Conservation (phyloP, 164 flowering plant species). For the Magnolia changhungtana region DNA sequence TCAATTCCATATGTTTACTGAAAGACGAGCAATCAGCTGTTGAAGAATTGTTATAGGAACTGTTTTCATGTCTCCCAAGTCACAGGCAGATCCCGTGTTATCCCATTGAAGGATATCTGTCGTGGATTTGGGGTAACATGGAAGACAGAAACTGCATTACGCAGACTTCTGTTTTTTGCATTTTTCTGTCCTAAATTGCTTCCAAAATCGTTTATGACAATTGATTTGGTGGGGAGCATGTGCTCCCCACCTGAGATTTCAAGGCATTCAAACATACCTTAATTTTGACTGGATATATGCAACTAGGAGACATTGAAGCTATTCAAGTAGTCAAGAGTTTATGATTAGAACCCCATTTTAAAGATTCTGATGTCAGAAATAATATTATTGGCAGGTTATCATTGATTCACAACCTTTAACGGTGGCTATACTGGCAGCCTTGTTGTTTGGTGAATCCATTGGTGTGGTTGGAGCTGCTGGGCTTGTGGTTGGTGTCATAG, state of each 20-base stretch:
- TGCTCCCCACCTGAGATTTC: not conserved
- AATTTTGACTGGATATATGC: not conserved
- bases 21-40: too few species aligned
- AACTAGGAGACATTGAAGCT: not conserved
- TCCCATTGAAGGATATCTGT: not conserved
- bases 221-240: not conserved
- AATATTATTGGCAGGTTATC: constrained; percentile 60
- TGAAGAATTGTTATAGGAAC: too few species aligned
- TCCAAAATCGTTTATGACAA: not conserved
- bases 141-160: not conserved
- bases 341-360: not conserved
- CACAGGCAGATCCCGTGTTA: not conserved
- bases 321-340: not conserved
- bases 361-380: not conserved
- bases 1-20: not conserved
- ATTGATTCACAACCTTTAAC: constrained; percentile 98
- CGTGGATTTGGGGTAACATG: not conserved
- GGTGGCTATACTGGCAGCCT: constrained; percentile 81
- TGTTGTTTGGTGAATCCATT: constrained; percentile 90
- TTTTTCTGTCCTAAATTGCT: not conserved
- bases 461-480: constrained; percentile 74
- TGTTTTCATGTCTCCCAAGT: too few species aligned
- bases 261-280: not conserved
- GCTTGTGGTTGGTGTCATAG: constrained; percentile 79
- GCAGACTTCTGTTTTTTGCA: not conserved